These are phyloP conservation scores for Pyropia haitanensis DNA, from an alignment of 23 red algal genomes.

Conservation along the genomic window DNA sequence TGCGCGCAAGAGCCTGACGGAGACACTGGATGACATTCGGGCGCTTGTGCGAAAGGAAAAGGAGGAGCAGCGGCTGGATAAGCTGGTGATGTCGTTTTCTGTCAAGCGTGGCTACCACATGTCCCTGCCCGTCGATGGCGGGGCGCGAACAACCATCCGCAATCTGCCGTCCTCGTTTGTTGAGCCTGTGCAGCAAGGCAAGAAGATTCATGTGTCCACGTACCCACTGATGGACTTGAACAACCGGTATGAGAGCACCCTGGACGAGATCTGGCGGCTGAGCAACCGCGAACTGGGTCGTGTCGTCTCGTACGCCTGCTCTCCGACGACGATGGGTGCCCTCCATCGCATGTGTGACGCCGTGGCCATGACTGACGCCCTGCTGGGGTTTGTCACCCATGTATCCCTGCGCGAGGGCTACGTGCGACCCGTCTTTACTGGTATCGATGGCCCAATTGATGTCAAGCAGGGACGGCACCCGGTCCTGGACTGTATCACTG, in stretches of 20 bases:
- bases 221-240: slow-evolving; percentile 59
- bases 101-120: slow-evolving; percentile 63
- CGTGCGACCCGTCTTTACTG: slow-evolving; percentile 36
- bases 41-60: slow-evolving; percentile 5
- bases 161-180: slow-evolving; percentile 20
- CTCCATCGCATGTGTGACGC: slow-evolving; percentile 88
- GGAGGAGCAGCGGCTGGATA: slow-evolving; percentile 22
- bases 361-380: slow-evolving; percentile 65
- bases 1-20: slow-evolving; percentile 58
- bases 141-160: slow-evolving; percentile 3
- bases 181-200: slow-evolving; percentile 32
- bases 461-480: slow-evolving; percentile 67
- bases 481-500: slow-evolving; percentile 16
- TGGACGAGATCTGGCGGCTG: slow-evolving; percentile 66
- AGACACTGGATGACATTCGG: slow-evolving; percentile 67
- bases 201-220: slow-evolving; percentile 62
- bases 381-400: slow-evolving; percentile 54
- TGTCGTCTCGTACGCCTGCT: slow-evolving; percentile 33
- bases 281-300: slow-evolving; percentile 50
- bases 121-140: slow-evolving; percentile 12
- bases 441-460: slow-evolving; percentile 34
- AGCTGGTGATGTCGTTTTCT: slow-evolving; percentile 34
- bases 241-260: slow-evolving; percentile 39
- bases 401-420: slow-evolving; percentile 4
- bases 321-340: slow-evolving; percentile 22